Conservation (phyloP, 2,329 filamentous ascomycete species). For the Albophoma yamanashiensis region DNA sequence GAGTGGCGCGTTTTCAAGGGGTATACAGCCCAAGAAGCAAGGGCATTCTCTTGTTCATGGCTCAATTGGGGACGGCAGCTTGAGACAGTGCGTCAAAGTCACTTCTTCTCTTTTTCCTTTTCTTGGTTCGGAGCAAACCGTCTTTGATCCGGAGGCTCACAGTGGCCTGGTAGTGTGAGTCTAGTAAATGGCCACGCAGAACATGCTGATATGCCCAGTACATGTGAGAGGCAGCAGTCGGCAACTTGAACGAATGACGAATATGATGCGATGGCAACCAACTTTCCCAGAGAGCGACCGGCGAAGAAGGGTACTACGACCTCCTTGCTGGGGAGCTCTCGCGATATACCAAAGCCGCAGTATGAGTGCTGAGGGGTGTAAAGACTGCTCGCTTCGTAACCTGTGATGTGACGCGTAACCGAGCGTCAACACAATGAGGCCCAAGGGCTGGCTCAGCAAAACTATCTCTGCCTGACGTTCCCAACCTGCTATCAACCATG, state of each 20-base stretch:
- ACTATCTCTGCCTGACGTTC: too few species aligned
- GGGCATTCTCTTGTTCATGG: not conserved
- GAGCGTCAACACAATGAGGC: too few species aligned
- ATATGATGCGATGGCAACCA: not conserved
- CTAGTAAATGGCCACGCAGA: not conserved
- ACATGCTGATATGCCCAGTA: not conserved
- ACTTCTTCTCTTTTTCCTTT: not conserved
- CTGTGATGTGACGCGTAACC: too few species aligned
- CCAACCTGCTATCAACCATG: too few species aligned
- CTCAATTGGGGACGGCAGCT: not conserved
- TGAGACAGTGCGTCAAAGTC: not conserved
- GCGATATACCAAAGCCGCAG: too few species aligned
- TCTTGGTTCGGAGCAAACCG: not conserved
- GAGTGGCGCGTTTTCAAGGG: not conserved
- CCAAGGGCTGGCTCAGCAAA: too few species aligned
- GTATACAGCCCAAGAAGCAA: not conserved
- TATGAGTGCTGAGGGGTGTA: too few species aligned
- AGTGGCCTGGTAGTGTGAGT: not conserved
- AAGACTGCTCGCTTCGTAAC: too few species aligned
- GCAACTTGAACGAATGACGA: not conserved
- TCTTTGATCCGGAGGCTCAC: not conserved
- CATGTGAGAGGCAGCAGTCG: not conserved
- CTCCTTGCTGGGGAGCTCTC: too few species aligned
- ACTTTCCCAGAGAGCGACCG: not conserved
- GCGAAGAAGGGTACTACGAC: not conserved